phyloP scores from a whole-genome alignment of 1,139 yeast species.

The Geotrichum restrictum region DNA sequence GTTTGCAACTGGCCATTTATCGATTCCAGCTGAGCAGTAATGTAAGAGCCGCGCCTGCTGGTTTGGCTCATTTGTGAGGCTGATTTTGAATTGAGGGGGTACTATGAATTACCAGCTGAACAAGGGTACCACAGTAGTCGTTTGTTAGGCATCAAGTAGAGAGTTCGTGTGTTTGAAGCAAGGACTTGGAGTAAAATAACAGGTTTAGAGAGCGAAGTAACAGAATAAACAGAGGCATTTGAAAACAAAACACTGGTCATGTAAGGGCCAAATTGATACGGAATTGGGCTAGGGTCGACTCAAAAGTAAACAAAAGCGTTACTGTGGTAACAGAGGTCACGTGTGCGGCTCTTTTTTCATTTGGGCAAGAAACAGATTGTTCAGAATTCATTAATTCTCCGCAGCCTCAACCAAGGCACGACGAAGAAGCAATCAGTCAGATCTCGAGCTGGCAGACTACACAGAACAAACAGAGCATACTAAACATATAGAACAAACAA shows the following conservation, averaged over 20 bases:
- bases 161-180: too few species aligned
- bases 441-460: too few species aligned
- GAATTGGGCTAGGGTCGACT: constrained; percentile 10
- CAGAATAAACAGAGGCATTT: neutral
- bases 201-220: neutral
- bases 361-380: too few species aligned
- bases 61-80: neutral
- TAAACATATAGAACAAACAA: too few species aligned
- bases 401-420: too few species aligned
- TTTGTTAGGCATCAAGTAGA: neutral
- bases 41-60: constrained; percentile 30
- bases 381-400: too few species aligned
- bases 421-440: too few species aligned
- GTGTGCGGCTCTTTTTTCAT: neutral
- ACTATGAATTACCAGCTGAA: neutral
- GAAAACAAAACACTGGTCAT: neutral
- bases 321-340: constrained; percentile 1
- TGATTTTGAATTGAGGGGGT: neutral
- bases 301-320: constrained; percentile 7
- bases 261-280: neutral
- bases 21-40: constrained; percentile 33
- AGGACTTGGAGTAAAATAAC: too few species aligned
- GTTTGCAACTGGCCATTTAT: constrained; percentile 32
- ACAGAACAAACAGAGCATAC: too few species aligned
- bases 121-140: neutral